Evolutionary conservation across 805 yeast species (phyloP), one percentile per base, ranked within the genome.

Genomic region (Brettanomyces anomalus): DNA sequence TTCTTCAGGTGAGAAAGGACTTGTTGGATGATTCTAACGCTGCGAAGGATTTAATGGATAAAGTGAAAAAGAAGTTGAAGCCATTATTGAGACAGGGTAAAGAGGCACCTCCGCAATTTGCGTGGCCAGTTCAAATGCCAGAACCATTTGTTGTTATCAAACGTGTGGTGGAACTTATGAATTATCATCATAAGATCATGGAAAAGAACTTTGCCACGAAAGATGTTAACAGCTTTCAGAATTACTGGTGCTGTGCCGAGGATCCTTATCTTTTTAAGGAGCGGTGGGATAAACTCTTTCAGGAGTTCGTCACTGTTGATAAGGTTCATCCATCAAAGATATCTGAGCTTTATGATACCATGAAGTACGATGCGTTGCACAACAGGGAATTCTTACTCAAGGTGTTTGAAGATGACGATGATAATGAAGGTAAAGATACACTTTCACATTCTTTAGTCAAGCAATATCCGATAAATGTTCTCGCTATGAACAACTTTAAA

Each of bases 91-190:
- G 99, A 64, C 93, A 89, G 62, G 98, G 98, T 2, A 85, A 87
- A 43, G 95, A 87, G 53, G 96, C 97, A 0, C 97, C 98, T 15
- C 85, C 94, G 0, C 96, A 93, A 57, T 93, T 93, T 62, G 85
- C 98, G 0, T 93, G 99, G 99, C 98, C 99, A 1, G 85, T 93
- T 16, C 87, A 87, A 58, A 88, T 93, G 85, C 97, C 98, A 0
- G 94, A 93, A 58, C 99, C 99, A 2, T 90, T 87, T 57, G 77
- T 81, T 39, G 98, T 93, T 14, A 85, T 94, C 53, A 85, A 87
- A 57, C 71, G 96, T 49, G 98, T 93, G 21, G 95, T 93, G 35
- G 96, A 88, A 55, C 70, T 93, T 55, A 90, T 93, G 97, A 87
- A 81, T 61, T 88, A 83, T 63, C 97, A 93, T 60, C 79, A 79